Conservation (phyloP, 1,284 basidiomycete genomes). For the Athelia psychrophila region DNA sequence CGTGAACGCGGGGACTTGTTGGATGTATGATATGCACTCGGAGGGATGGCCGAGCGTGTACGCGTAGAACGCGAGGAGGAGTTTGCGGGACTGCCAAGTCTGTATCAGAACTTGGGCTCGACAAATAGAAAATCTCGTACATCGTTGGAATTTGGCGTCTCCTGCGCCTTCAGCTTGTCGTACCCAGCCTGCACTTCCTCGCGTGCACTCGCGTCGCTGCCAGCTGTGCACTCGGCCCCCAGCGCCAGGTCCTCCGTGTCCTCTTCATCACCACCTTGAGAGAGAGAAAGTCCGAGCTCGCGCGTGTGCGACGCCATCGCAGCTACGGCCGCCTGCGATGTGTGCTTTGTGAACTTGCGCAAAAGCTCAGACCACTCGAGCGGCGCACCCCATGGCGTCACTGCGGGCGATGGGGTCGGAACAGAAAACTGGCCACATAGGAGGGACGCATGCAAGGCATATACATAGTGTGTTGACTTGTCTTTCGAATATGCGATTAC, state of each 20-base stretch:
- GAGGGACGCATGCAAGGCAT: conserved; percentile 33
- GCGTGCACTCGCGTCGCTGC: conserved; percentile 42
- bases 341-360: conserved; percentile 89
- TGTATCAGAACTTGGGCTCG: no score
- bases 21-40: conserved; percentile 60
- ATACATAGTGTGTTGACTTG: no score
- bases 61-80: conserved; percentile 64
- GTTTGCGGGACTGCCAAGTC: no score
- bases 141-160: conserved; percentile 59
- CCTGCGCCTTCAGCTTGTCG: conserved; percentile 45
- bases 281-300: conserved; percentile 49
- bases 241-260: conserved; percentile 43
- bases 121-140: conserved; percentile 25
- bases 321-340: conserved; percentile 55
- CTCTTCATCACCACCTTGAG: conserved; percentile 41
- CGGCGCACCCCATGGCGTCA: conserved; percentile 50
- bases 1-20: conserved; percentile 44
- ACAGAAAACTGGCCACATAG: conserved; percentile 70
- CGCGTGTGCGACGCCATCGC: conserved; percentile 69
- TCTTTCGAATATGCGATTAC: no score
- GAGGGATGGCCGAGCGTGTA: conserved; percentile 69
- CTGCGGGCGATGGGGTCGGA: conserved; percentile 48
- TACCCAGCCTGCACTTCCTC: conserved; percentile 54
- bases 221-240: conserved; percentile 46
- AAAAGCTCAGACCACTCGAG: conserved; percentile 81